Conservation (phyloP, 2,329 filamentous ascomycete species). For the Aureobasidium namibiae region DNA sequence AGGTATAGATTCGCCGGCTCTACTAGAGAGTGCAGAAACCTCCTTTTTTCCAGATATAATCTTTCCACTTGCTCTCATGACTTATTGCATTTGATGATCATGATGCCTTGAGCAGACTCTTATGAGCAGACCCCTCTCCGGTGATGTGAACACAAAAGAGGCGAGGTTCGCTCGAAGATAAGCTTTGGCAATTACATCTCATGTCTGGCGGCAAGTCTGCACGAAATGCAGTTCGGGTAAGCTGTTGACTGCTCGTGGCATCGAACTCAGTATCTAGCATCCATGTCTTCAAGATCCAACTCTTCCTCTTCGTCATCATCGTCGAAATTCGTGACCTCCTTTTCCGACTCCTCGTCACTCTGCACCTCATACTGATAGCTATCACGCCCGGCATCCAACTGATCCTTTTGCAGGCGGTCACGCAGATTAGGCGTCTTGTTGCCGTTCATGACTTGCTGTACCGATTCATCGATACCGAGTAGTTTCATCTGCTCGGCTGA, state of each 20-base stretch:
- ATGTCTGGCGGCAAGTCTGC: too few relatives aligned
- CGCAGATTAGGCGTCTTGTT: constrained; percentile 12
- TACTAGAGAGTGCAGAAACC: too few relatives aligned
- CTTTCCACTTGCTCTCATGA: background rate
- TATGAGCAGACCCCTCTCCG: too few relatives aligned
- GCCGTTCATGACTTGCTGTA: constrained; percentile 11
- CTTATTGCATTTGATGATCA: too few relatives aligned
- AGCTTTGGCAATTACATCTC: too few relatives aligned
- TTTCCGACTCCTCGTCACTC: constrained; percentile 8
- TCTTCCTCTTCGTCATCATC: constrained; percentile 19
- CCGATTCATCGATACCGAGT: constrained; percentile 24
- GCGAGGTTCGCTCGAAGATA: too few relatives aligned
- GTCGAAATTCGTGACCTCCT: background rate
- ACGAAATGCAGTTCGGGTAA: too few relatives aligned
- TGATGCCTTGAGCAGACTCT: too few relatives aligned
- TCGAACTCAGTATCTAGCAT: constrained; percentile 10
- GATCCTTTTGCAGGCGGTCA: constrained; percentile 17
- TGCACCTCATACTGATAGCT: background rate
- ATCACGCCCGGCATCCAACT: constrained; percentile 5
- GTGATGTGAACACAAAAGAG: too few relatives aligned
- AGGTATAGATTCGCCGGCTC: background rate
- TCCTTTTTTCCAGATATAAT: background rate
- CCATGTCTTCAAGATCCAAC: constrained; percentile 15
- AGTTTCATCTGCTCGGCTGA: constrained; percentile 34
- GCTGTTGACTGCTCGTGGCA: too few relatives aligned